Base-by-base conservation (phyloP, 2,329 filamentous ascomycete species). In the Coleophoma cylindrospora region DNA sequence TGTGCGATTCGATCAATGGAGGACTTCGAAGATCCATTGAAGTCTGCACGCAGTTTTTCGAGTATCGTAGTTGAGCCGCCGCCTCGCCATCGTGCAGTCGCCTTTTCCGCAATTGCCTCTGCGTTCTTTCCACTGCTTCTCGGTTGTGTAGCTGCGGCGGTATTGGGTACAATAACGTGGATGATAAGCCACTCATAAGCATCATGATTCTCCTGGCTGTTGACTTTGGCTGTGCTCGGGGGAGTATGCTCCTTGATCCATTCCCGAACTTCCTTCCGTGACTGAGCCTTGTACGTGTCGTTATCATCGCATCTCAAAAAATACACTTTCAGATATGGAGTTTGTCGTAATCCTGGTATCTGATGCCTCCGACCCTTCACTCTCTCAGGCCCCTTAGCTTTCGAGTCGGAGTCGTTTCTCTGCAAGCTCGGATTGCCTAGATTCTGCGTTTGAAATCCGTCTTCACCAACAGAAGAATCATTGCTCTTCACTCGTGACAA, bases 131-230 rank as follows among this genome's bases (percentile, higher is more conserved):
- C 71, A 49, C 76, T 80, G 50, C 75, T 80, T 54, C 87, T 79
- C 13, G 89, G 88, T 64, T 95, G 89, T 2, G 84, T 87, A 19
- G 89, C 84, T 1, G 89, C 90, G 13, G 81, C 76, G 0, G 89
- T 92, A 55, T 95, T 91, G 13, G 92, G 91, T 15, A 95, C 75
- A 12, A 96, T 88, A 22, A 99, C 89, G 66, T 99, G 94, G 19
- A 99, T 65, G 49, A 99, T 89, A 57, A 99, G 74, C 88, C 91
- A 97, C 68, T 99, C 94, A 59, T 87, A 96, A 0, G 94, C 92
- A 72, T 99, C 92, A 64, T 99, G 94, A 54, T 95, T 94, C 64
- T 96, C 92, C 62, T 91, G 86, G 17, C 81, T 84, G 61, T 76
- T 89, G 17, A 71, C 66, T 32, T 82, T 80, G 12, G 59, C 51